Percentiles rank a stretch among this genome's conserved stretches.
Evolutionary conservation across 1,284 basidiomycete genomes (phyloP).

Genomic region (Moesziomyces sp.): DNA sequence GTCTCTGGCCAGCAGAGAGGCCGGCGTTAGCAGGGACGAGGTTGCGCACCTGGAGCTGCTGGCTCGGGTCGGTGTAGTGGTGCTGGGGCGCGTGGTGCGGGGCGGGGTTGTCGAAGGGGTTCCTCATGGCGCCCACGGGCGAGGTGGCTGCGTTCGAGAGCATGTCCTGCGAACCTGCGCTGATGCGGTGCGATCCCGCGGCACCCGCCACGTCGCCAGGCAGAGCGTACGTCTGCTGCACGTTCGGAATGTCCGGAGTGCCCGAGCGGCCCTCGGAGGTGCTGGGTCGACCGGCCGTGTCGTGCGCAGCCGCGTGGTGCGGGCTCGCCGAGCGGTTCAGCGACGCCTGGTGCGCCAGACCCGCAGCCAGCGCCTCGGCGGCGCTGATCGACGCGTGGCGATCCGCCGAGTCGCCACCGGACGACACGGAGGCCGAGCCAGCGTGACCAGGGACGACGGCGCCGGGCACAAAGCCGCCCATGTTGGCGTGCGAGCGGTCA

Average conservation of each 20-base stretch:
- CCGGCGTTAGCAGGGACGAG: constrained; percentile 17
- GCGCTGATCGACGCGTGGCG: constrained; percentile 22
- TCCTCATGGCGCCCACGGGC: not conserved
- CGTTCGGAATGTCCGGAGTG: constrained; percentile 58
- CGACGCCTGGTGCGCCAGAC: constrained; percentile 34
- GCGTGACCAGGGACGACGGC: constrained; percentile 7
- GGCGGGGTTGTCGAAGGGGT: constrained; percentile 15
- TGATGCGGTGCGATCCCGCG: constrained; percentile 11
- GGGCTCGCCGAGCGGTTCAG: constrained; percentile 25
- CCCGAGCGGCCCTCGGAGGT: constrained; percentile 50
- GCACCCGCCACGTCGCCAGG: constrained; percentile 11
- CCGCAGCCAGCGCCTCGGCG: constrained; percentile 37
- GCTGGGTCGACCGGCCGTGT: constrained; percentile 47
- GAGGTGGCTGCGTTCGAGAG: constrained; percentile 7
- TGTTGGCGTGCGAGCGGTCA: constrained; percentile 42
- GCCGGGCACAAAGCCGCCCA: constrained; percentile 19
- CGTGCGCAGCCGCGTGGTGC: constrained; percentile 4
- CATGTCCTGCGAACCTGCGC: constrained; percentile 14
- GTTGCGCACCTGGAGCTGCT: constrained; percentile 41
- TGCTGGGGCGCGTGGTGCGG: constrained; percentile 1
- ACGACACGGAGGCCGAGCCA: constrained; percentile 29
- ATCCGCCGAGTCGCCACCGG: constrained; percentile 10
- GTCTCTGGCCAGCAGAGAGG: constrained; percentile 40
- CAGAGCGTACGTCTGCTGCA: constrained; percentile 56
- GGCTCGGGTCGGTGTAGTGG: constrained; percentile 2